Evolutionary conservation across 2,329 filamentous ascomycete species (phyloP).

Genomic region (Remersonia thermophila): DNA sequence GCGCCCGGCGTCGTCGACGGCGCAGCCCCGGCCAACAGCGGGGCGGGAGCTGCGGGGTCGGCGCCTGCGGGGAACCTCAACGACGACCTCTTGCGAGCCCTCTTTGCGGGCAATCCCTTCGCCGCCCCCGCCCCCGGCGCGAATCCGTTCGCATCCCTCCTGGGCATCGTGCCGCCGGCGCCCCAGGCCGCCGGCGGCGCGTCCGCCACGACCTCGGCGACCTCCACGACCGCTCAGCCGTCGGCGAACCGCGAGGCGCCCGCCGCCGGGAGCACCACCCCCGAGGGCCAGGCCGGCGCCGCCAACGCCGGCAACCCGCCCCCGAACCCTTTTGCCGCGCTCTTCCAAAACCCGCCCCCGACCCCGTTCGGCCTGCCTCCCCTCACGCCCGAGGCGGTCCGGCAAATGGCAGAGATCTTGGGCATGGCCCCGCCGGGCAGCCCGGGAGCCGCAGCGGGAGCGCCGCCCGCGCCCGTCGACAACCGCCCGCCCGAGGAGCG

Average conservation of each 20-base stretch:
- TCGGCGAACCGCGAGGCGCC: not conserved
- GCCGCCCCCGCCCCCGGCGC: not conserved
- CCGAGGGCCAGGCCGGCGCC: not conserved
- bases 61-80: constrained; percentile 22
- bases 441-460: too few species aligned
- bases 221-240: constrained; percentile 3
- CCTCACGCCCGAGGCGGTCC: constrained; percentile 43
- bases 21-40: constrained; percentile 41
- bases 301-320: constrained; percentile 8
- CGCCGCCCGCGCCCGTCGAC: constrained; percentile 52
- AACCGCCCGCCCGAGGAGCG: constrained; percentile 85
- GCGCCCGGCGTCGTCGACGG: constrained; percentile 87
- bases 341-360: constrained; percentile 18
- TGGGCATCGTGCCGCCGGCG: constrained; percentile 54
- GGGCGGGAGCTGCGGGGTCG: constrained; percentile 20
- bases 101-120: constrained; percentile 12
- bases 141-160: constrained; percentile 46
- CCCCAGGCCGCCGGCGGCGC: constrained; percentile 17
- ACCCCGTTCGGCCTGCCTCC: constrained; percentile 30
- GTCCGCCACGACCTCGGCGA: constrained; percentile 5
- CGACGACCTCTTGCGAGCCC: constrained; percentile 33
- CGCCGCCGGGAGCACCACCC: not conserved
- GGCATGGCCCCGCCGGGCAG: constrained; percentile 25
- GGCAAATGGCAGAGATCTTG: constrained; percentile 41
- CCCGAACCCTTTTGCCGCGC: constrained; percentile 17